Evolutionary conservation across 495 filamentous ascomycete genomes (phyloP).

Genomic region (Acidomyces sp.): DNA sequence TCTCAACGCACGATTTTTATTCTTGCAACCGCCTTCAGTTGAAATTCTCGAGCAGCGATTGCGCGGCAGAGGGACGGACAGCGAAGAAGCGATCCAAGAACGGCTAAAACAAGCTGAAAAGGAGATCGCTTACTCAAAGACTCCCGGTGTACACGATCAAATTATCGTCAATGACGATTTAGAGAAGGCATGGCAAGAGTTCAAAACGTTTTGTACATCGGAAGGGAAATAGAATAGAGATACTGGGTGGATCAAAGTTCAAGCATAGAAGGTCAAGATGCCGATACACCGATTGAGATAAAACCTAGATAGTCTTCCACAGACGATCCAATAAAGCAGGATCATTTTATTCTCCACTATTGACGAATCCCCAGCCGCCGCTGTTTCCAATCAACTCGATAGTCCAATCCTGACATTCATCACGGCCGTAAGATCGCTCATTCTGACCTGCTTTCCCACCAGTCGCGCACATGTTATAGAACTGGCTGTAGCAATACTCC

Average conservation of each 20-base stretch:
- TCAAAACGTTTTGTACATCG: constrained; percentile 27
- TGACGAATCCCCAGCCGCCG: neutral
- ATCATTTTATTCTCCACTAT: neutral
- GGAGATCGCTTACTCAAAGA: constrained; percentile 69
- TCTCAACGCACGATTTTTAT: constrained; percentile 69
- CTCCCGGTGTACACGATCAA: constrained; percentile 61
- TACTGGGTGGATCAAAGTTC: neutral
- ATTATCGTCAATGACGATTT: constrained; percentile 84
- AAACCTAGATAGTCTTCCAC: neutral
- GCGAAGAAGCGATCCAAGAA: constrained; percentile 61
- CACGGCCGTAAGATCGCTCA: neutral
- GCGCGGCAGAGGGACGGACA: constrained; percentile 72
- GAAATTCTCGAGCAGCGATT: constrained; percentile 64
- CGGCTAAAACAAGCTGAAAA: constrained; percentile 62
- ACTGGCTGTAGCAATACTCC: constrained; percentile 5
- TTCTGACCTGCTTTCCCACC: neutral
- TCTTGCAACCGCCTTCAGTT: constrained; percentile 67
- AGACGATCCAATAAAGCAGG: neutral
- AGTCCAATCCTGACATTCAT: constrained; percentile 5
- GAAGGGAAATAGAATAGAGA: constrained; percentile 1
- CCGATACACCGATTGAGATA: neutral
- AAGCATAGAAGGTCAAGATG: neutral
- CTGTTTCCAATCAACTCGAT: neutral
- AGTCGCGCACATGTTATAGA: constrained; percentile 6
- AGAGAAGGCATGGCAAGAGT: constrained; percentile 66